Percentiles rank a stretch among this genome's conserved stretches.
Conservation (phyloP, 2,329 filamentous ascomycete genomes). For the Aspergillus sp. region DNA sequence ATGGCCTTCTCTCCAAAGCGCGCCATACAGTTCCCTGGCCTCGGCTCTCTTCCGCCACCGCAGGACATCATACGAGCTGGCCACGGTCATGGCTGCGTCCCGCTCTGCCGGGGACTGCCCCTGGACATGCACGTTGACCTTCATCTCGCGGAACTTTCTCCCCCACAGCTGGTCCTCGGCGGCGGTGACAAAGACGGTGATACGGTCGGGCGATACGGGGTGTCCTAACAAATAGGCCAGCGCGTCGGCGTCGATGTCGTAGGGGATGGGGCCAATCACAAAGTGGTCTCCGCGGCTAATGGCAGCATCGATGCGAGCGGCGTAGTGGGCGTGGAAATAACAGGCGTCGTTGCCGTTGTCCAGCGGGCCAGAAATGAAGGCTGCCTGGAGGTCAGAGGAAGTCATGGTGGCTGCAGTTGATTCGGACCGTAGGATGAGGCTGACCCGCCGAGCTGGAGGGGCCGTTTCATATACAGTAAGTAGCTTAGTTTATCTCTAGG, state of each 20-base stretch:
- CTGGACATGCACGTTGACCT: conserved; percentile 11
- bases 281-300: conserved; percentile 13
- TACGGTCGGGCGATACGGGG: conserved; percentile 10
- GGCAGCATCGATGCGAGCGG: conserved; percentile 11
- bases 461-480: too few species aligned
- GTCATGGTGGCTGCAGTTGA: too few species aligned
- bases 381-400: conserved; percentile 5
- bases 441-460: too few species aligned
- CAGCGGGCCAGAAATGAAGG: conserved; percentile 27
- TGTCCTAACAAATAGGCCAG: conserved; percentile 18
- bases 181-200: conserved; percentile 16
- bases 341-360: conserved; percentile 12
- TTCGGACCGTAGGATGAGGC: too few species aligned
- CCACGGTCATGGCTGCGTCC: conserved; percentile 23
- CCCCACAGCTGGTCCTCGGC: conserved; percentile 16
- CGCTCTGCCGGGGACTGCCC: conserved; percentile 16
- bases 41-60: conserved; percentile 19
- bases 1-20: conserved; percentile 13
- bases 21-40: conserved; percentile 18
- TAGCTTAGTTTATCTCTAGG: too few species aligned
- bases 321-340: conserved; percentile 25
- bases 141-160: conserved; percentile 4
- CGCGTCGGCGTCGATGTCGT: conserved; percentile 19
- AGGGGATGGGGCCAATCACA: conserved; percentile 13
- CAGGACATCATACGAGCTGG: conserved; percentile 27